A percentile compares a stretch with the other conserved stretches of the same genome.
phyloP scores from a whole-genome alignment of 768 basidiomycete species.

The Tulasnella sp. region DNA sequence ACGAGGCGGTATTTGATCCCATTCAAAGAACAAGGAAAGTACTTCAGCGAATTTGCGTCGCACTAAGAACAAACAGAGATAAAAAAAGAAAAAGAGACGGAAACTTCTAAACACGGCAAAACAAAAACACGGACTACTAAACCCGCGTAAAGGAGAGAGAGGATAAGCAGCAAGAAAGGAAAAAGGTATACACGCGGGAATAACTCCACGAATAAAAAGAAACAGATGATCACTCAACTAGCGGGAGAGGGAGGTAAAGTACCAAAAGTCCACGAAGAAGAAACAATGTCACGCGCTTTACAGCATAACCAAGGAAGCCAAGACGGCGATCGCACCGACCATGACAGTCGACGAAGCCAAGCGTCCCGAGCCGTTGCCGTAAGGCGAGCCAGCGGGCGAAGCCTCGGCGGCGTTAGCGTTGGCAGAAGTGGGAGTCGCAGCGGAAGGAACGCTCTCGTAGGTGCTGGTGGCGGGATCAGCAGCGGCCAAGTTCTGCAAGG shows the following conservation, averaged over 20 bases:
- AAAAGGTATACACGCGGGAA: not conserved
- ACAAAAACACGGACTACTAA: not conserved
- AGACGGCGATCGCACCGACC: constrained; percentile 21
- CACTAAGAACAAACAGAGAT: not conserved
- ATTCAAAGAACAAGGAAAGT: constrained; percentile 9
- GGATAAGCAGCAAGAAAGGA: not conserved
- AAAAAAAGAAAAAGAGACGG: not conserved
- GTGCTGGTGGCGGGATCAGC: not conserved
- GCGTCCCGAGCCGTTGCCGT: constrained; percentile 22
- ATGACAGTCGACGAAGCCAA: constrained; percentile 20
- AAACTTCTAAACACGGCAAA: constrained; percentile 1
- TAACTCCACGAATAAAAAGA: not conserved
- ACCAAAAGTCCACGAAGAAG: not conserved
- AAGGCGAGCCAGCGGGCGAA: not conserved
- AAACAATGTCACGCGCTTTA: not conserved
- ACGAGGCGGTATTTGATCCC: not conserved
- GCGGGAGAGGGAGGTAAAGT: not conserved
- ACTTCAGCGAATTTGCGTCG: constrained; percentile 6
- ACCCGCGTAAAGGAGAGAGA: not conserved
- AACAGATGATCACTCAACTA: constrained; percentile 7
- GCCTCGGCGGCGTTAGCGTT: not conserved
- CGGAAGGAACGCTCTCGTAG: not conserved
- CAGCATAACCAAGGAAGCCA: constrained; percentile 16
- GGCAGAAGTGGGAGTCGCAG: not conserved
- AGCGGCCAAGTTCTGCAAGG: constrained; percentile 12